Evolutionary conservation across 1,284 basidiomycete genomes (phyloP).

Genomic region (Boletus semigastroideus): DNA sequence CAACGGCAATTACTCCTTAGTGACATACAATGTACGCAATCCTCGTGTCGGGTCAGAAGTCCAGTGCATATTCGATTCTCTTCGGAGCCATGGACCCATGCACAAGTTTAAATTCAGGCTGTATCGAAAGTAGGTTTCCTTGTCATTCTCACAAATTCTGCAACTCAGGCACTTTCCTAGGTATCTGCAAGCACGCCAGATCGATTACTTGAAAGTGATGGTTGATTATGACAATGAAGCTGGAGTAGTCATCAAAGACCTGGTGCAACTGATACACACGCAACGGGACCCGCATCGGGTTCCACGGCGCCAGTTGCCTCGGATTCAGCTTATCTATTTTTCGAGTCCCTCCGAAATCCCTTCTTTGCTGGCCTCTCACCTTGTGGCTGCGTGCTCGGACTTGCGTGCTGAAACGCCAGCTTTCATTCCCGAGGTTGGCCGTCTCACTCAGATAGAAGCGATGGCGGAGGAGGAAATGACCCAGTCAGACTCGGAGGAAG

Average conservation of each 20-base stretch:
- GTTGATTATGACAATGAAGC: conserved; percentile 19
- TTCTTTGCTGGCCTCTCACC: conserved; percentile 14
- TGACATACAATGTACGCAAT: conserved; percentile 19
- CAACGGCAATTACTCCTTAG: conserved; percentile 6
- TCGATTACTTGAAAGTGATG: conserved; percentile 16
- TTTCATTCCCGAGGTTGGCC: conserved; percentile 13
- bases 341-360: conserved; percentile 22
- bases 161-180: conserved; percentile 3
- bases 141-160: too few species aligned
- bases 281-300: background rate
- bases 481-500: background rate
- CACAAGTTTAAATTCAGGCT: too few species aligned
- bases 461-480: background rate
- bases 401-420: conserved; percentile 11
- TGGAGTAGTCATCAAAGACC: conserved; percentile 18
- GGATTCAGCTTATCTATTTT: conserved; percentile 19
- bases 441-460: background rate
- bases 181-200: conserved; percentile 9
- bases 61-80: conserved; percentile 8
- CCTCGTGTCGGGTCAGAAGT: conserved; percentile 6
- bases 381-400: conserved; percentile 16
- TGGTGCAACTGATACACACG: conserved; percentile 27
- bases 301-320: conserved; percentile 7
- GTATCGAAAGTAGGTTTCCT: conserved; percentile 16
- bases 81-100: conserved; percentile 5